Evolutionary conservation across 225 moss, liverwort and hornwort species (phyloP), one percentile per base, ranked within the genome.

Genomic region (Pleurozium schreberi): DNA sequence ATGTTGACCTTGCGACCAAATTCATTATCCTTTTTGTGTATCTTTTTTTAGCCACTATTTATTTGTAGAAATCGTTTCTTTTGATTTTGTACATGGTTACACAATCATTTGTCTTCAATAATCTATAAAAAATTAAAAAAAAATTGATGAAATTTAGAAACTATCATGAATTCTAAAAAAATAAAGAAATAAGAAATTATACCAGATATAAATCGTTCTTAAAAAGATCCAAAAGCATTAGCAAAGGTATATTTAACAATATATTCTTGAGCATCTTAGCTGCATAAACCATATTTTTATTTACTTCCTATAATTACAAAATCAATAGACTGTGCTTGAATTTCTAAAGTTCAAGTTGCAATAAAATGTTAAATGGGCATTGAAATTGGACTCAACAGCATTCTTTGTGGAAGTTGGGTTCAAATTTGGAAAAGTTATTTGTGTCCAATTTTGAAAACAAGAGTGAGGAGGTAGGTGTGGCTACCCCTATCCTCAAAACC

Each of bases 401-500:
- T 43, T 71, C 5, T 9, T 71, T 15, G 9, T 9, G 1, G 15
- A 70, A 70, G 42, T 40, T 14, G 14, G 70, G 2, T 25, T 42
- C 0, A 0, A 42, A 27, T 26, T 16, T 1, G 0, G 26, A 15
- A 22, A 43, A n/a, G 2, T 4, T 4, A 26, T n/a, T 71, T 71
- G 14, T 43, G 9, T 43, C 27, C 43, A 27, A 43, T 15, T 27
- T 27, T 15, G 9, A 71, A 43, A 71, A 9, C 2, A 69, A 43
- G 2, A 71, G 16, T 27, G 16, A 43, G 1, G 6, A 27, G 5
- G 6, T 71, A n/a, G n/a, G n/a, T n/a, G n/a, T n/a, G n/a, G n/a
- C 19, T 55, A 12, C 18, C 55, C 19, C 55, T 18, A 18, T 55
- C 19, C 5, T 5, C 55, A 55, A 55, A 55, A 10, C 38, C 55